These are phyloP conservation scores for Claviceps maximensis DNA, from an alignment of 2,329 filamentous ascomycete species.

Conservation along the genomic window DNA sequence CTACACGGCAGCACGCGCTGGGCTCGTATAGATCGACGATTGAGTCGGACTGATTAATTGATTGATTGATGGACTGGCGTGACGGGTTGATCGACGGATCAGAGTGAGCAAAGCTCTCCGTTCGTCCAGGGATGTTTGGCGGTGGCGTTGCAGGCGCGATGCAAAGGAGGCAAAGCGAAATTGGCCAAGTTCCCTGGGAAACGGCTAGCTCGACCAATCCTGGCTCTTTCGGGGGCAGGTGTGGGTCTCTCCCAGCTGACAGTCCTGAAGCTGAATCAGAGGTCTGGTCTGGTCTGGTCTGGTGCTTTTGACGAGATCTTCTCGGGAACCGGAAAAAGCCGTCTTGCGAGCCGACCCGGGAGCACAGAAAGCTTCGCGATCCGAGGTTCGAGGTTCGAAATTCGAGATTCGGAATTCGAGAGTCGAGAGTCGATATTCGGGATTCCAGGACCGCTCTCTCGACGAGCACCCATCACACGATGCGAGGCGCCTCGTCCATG, in stretches of 20 bases:
- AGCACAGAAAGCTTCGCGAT: background rate
- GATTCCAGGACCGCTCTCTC: no score
- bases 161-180: background rate
- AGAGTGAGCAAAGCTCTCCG: background rate
- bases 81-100: background rate
- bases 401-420: no score
- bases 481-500: slow-evolving; percentile 31
- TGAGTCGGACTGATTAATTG: background rate
- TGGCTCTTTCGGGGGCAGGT: background rate
- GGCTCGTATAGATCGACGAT: background rate
- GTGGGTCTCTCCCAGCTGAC: background rate
- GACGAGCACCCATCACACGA: slow-evolving; percentile 12
- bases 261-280: background rate
- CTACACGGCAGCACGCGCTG: background rate
- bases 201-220: background rate
- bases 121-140: background rate
- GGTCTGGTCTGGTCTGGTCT: no score
- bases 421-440: background rate
- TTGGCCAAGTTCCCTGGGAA: slow-evolving; percentile 5
- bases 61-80: background rate
- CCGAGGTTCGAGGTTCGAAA: background rate
- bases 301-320: no score
- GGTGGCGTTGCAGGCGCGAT: background rate
- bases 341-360: slow-evolving; percentile 6
- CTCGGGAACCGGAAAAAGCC: slow-evolving; percentile 19